Evolutionary conservation across 2,329 filamentous ascomycete genomes (phyloP), one percentile per base, ranked within the genome.

Genomic region (Tricladium varicosporioides): DNA sequence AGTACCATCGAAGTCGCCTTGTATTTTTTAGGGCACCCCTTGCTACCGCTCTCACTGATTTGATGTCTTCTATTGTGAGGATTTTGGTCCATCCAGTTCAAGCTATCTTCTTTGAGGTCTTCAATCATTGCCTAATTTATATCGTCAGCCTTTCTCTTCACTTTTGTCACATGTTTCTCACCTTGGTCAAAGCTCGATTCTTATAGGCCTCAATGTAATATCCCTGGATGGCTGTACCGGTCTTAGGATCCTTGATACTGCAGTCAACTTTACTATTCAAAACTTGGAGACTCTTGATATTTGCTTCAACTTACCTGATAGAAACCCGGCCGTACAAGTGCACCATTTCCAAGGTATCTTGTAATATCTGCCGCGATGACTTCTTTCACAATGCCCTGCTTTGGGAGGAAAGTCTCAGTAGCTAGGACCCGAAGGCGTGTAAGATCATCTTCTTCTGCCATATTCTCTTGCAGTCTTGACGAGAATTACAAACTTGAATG

Each of bases 331-430:
- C 85, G 85, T 68, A 89, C 87, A 66, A 89, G 80, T 62, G 88
- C 88, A 77, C 91, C 88, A 72, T 89, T 89, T 68, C 88, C 88
- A 65, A 91, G 80, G 71, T 91, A 91, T 70, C 87, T 86, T 77
- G 87, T 91, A 61, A 91, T 90, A 72, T 91, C 87, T 70, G 87
- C 85, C 63, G 88, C 89, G 74, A 91, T 90, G 66, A 91, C 88
- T 73, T 91, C 87, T 63, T 87, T 86, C 71, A 88, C 87, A 72
- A 91, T 91, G 69, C 88, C 87, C 72, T 90, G 86, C 67, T 86
- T 83, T 43, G 86, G 85, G 51, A 91, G 83, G 73, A 91, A 91
- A 72, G n/a, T 40, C 11, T 40, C 36, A 27, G 3, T 7, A 27
- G 22, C 22, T 27, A 27, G 22, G 22, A 27, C 22, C 22, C 22